These are phyloP conservation scores for Neurospora sp. DNA, from an alignment of 495 filamentous ascomycete genomes.

Conservation along the genomic window DNA sequence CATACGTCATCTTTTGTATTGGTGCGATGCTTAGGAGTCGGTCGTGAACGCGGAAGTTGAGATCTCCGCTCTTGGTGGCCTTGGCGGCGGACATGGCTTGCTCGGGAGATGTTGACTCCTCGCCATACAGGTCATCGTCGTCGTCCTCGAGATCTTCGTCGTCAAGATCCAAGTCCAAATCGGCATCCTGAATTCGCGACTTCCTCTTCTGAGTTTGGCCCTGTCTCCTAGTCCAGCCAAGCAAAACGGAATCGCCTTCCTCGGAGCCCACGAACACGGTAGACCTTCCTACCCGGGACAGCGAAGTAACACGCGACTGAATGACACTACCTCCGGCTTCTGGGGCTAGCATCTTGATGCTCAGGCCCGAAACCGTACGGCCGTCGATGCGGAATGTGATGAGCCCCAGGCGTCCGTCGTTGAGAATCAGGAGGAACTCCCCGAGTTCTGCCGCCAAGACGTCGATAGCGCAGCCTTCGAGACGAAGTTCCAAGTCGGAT, in stretches of 20 bases:
- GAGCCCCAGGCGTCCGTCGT: slow-evolving; percentile 62
- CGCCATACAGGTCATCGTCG: slow-evolving; percentile 57
- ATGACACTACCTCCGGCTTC: slow-evolving; percentile 53
- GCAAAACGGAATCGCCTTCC: slow-evolving; percentile 67
- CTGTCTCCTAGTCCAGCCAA: slow-evolving; percentile 62
- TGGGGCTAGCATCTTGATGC: slow-evolving; percentile 48
- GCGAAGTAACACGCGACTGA: slow-evolving; percentile 55
- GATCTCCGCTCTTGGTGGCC: slow-evolving; percentile 43
- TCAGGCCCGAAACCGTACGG: slow-evolving; percentile 81
- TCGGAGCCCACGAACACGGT: slow-evolving; percentile 79
- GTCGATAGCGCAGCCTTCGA: slow-evolving; percentile 77
- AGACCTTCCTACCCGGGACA: slow-evolving; percentile 55
- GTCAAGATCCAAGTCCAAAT: slow-evolving; percentile 45
- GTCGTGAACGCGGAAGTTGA: slow-evolving; percentile 70
- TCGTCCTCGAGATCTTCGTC: slow-evolving; percentile 38
- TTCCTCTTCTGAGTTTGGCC: slow-evolving; percentile 44
- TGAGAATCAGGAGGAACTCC: slow-evolving; percentile 76
- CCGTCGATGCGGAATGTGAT: slow-evolving; percentile 83
- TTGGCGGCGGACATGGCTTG: slow-evolving; percentile 16
- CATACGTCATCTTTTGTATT: slow-evolving; percentile 59
- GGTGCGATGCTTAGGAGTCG: slow-evolving; percentile 65
- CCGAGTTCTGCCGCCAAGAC: slow-evolving; percentile 61
- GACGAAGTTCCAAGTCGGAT: slow-evolving; percentile 62
- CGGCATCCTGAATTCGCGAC: slow-evolving; percentile 31
- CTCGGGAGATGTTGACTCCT: slow-evolving; percentile 39